Evolutionary conservation across 805 yeast species (phyloP).

Genomic region (Ogataea populi-albae): DNA sequence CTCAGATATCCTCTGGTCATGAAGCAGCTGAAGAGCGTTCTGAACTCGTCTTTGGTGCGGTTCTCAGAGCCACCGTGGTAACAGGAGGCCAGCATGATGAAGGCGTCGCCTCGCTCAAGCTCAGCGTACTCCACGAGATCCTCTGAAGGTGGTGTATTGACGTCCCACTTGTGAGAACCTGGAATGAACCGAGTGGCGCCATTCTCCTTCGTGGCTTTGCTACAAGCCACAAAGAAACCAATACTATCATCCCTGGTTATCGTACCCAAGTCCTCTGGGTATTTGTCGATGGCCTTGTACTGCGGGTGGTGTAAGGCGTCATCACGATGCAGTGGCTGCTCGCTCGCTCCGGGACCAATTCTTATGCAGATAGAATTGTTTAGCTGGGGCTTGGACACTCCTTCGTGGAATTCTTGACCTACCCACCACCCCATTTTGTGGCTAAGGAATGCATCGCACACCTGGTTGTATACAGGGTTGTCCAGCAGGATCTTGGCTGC

Average conservation of each 20-base stretch:
- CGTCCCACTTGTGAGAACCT: slow-evolving; percentile 36
- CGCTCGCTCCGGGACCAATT: slow-evolving; percentile 28
- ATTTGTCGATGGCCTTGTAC: slow-evolving; percentile 13
- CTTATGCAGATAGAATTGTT: slow-evolving; percentile 23
- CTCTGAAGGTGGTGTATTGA: slow-evolving; percentile 23
- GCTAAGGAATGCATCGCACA: slow-evolving; percentile 21
- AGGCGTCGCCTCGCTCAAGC: slow-evolving; percentile 31
- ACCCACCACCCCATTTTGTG: slow-evolving; percentile 22
- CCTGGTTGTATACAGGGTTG: slow-evolving; percentile 17
- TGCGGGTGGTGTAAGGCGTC: slow-evolving; percentile 27
- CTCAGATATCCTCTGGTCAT: slow-evolving; percentile 30
- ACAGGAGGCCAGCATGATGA: slow-evolving; percentile 30
- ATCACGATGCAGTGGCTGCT: slow-evolving; percentile 27
- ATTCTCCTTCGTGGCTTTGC: slow-evolving; percentile 22
- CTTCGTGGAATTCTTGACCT: slow-evolving; percentile 23
- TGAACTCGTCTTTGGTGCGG: slow-evolving; percentile 23
- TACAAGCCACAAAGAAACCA: slow-evolving; percentile 23
- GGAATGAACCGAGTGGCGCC: slow-evolving; percentile 34
- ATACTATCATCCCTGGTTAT: slow-evolving; percentile 23
- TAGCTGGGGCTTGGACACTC: slow-evolving; percentile 21
- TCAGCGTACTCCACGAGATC: slow-evolving; percentile 26
- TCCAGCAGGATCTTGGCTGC: slow-evolving; percentile 19
- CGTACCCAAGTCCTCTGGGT: slow-evolving; percentile 11
- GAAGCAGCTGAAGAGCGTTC: slow-evolving; percentile 27
- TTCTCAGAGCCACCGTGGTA: slow-evolving; percentile 34